Evolutionary conservation across 192 early-diverging fungal genomes (phyloP).

Genomic region (Coemansia sp.): DNA sequence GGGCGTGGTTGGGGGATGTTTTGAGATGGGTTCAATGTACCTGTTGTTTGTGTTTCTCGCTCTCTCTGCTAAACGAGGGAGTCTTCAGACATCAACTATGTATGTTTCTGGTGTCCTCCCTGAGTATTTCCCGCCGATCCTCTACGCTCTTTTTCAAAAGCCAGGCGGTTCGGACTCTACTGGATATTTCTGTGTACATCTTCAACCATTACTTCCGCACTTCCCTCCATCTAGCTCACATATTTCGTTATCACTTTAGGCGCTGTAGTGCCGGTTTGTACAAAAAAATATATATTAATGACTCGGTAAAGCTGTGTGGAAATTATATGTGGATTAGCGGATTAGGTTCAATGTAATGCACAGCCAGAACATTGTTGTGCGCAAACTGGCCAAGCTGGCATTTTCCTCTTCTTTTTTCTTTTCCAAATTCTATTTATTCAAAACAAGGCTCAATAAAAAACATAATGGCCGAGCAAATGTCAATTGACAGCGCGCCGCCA

Average conservation of each 20-base stretch:
- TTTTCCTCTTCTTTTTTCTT: background rate
- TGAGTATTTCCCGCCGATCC: background rate
- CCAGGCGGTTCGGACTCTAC: background rate
- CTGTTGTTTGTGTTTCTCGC: too few relatives aligned
- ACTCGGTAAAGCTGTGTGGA: too few relatives aligned
- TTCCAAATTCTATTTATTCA: background rate
- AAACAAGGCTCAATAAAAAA: background rate
- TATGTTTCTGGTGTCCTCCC: background rate
- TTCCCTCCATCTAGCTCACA: background rate
- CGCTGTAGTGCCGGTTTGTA: slow-evolving; percentile 3
- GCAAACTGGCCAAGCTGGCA: background rate
- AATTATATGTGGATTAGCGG: too few relatives aligned
- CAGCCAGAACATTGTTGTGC: background rate
- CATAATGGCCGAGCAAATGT: slow-evolving; percentile 52
- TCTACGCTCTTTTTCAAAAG: background rate
- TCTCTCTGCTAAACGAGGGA: too few relatives aligned
- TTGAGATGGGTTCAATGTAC: background rate
- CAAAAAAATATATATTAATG: background rate
- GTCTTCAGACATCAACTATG: too few relatives aligned
- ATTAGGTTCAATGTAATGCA: background rate
- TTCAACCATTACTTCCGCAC: background rate
- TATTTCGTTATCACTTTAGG: background rate
- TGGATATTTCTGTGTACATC: background rate
- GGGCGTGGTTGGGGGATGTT: background rate
- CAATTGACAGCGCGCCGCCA: slow-evolving; percentile 45